Evolutionary conservation across 2,329 filamentous ascomycete species (phyloP).

Genomic region (Colletotrichum cordylinicola): DNA sequence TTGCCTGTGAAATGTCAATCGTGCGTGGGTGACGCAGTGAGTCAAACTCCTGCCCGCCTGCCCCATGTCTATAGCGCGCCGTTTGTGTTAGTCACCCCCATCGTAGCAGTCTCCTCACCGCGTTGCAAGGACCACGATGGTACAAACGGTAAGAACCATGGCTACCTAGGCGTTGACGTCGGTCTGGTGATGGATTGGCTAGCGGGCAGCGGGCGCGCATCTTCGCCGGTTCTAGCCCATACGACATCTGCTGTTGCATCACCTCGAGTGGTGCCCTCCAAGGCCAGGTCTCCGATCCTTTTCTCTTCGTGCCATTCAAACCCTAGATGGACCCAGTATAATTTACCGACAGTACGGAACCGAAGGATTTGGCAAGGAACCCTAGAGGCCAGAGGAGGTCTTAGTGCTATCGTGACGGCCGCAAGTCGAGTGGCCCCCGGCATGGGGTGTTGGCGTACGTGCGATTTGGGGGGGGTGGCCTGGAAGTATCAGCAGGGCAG

Average conservation of each 20-base stretch:
- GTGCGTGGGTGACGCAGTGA: not conserved
- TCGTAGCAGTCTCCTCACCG: not conserved
- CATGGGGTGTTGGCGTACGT: not conserved
- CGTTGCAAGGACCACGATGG: not conserved
- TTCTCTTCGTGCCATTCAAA: not conserved
- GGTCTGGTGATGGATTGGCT: not conserved
- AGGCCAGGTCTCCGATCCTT: not conserved
- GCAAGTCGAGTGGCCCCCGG: not conserved
- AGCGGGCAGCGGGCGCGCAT: not conserved
- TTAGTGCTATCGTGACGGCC: not conserved
- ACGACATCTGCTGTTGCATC: not conserved
- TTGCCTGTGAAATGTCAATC: not conserved
- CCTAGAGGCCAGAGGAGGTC: not conserved
- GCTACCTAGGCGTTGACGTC: not conserved
- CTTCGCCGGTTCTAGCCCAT: not conserved
- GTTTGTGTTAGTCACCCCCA: not conserved
- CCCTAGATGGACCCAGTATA: not conserved
- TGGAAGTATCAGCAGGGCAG: not conserved
- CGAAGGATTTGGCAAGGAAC: not conserved
- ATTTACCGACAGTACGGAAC: not conserved
- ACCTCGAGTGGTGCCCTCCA: not conserved
- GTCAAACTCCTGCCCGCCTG: not conserved
- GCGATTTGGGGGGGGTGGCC: not conserved
- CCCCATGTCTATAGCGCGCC: not conserved
- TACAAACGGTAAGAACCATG: not conserved